These are phyloP conservation scores for Bigelowiella natans DNA, from an alignment of 78 protist genomes.

Conservation along the genomic window DNA sequence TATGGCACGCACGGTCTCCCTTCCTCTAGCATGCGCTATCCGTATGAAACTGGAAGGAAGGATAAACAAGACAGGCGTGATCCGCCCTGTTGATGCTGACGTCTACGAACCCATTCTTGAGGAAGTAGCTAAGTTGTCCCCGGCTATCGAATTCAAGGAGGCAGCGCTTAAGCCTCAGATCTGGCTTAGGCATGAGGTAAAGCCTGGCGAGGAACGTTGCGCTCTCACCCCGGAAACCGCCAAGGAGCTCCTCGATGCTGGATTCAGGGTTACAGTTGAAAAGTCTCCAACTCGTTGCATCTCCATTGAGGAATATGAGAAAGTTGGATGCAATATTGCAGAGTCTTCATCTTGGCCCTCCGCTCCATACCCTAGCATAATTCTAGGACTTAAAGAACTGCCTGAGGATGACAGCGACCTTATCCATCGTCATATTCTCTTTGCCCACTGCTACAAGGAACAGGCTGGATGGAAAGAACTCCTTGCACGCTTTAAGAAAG, in stretches of 20 bases:
- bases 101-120: neutral
- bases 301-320: neutral
- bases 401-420: neutral
- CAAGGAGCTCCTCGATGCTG: neutral
- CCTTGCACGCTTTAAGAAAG: conserved; percentile 40
- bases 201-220: neutral
- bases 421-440: conserved; percentile 45
- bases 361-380: neutral
- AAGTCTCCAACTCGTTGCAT: neutral
- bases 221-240: neutral
- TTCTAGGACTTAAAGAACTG: neutral
- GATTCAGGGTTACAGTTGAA: neutral
- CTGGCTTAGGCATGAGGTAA: neutral
- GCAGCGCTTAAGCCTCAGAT: neutral
- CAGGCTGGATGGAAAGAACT: conserved; percentile 65
- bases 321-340: neutral
- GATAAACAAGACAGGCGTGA: neutral
- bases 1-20: neutral
- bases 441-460: conserved; percentile 66
- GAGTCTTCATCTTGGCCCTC: neutral
- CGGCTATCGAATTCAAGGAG: neutral
- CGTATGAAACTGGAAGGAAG: neutral
- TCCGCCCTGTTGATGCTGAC: neutral
- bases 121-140: neutral
- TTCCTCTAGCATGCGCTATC: neutral